Evolutionary conservation across 2,329 filamentous ascomycete genomes (phyloP).

Genomic region (Pestalotiopsis fici): DNA sequence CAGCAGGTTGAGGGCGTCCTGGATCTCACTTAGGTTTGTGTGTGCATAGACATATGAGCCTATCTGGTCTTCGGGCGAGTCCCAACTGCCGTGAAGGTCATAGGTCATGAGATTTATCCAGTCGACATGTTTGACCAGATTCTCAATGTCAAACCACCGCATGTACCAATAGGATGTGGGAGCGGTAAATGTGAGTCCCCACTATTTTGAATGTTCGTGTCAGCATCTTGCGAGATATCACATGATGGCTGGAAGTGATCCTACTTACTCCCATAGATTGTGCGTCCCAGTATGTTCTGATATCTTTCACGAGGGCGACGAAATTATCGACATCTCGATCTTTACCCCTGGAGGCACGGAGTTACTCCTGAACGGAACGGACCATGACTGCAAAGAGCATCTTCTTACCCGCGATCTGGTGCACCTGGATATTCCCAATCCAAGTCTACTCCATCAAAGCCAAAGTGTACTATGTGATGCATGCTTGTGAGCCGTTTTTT

Average conservation of each 20-base stretch:
- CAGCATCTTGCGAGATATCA: too few relatives aligned
- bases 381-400: too few relatives aligned
- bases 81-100: conserved; percentile 42
- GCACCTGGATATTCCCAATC: conserved; percentile 5
- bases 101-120: conserved; percentile 34
- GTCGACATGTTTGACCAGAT: not conserved
- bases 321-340: too few relatives aligned
- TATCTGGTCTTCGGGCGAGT: conserved; percentile 24
- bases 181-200: conserved; percentile 13
- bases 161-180: conserved; percentile 24
- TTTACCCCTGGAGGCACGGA: too few relatives aligned
- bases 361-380: too few relatives aligned
- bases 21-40: conserved; percentile 47
- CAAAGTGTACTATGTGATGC: conserved; percentile 11
- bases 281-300: too few relatives aligned
- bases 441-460: conserved; percentile 14
- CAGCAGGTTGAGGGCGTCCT: conserved; percentile 39
- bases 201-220: too few relatives aligned
- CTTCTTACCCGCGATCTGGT: conserved; percentile 16
- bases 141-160: conserved; percentile 26
- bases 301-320: too few relatives aligned
- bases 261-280: too few relatives aligned
- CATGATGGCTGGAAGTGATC: too few relatives aligned
- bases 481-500: too few relatives aligned
- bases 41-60: conserved; percentile 35